phyloP scores from a whole-genome alignment of 352 stramenopile species.

The Globisporangium canariense region DNA sequence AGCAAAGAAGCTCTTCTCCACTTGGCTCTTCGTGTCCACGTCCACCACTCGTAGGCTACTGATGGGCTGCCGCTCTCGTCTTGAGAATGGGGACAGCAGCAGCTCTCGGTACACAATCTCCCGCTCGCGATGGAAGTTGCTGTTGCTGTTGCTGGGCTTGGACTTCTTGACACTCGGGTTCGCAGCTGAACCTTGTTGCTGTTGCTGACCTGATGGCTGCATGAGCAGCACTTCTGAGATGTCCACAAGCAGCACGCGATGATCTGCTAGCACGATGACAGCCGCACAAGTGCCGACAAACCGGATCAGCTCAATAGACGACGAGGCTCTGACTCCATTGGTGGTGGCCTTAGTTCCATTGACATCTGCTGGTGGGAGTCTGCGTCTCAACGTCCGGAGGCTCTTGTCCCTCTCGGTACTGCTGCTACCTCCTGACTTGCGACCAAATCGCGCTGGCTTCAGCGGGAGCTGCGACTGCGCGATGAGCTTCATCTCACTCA shows the following conservation, averaged over 20 bases:
- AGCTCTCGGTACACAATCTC: conserved; percentile 42
- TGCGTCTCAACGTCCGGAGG: conserved; percentile 10
- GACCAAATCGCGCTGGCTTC: not conserved
- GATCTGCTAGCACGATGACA: conserved; percentile 26
- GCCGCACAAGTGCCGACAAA: conserved; percentile 31
- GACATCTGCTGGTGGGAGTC: not conserved
- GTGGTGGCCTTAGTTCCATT: not conserved
- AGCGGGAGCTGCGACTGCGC: conserved; percentile 32
- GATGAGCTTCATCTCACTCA: conserved; percentile 37
- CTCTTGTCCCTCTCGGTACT: not conserved
- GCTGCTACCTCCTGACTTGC: not conserved
- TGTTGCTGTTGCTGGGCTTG: conserved; percentile 6
- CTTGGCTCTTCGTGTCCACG: conserved; percentile 12
- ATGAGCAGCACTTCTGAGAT: conserved; percentile 23
- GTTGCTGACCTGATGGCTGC: not conserved
- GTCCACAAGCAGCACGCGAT: conserved; percentile 36
- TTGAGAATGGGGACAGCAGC: conserved; percentile 11
- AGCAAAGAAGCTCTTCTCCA: conserved; percentile 15
- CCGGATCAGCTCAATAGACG: conserved; percentile 26
- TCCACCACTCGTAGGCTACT: not conserved
- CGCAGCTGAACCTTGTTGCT: not conserved
- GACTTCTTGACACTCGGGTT: conserved; percentile 14
- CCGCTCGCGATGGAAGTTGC: not conserved
- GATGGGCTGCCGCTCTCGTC: conserved; percentile 14
- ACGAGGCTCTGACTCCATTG: not conserved